Conservation (phyloP, 2,329 filamentous ascomycete species). For the Botrytis sinoallii region DNA sequence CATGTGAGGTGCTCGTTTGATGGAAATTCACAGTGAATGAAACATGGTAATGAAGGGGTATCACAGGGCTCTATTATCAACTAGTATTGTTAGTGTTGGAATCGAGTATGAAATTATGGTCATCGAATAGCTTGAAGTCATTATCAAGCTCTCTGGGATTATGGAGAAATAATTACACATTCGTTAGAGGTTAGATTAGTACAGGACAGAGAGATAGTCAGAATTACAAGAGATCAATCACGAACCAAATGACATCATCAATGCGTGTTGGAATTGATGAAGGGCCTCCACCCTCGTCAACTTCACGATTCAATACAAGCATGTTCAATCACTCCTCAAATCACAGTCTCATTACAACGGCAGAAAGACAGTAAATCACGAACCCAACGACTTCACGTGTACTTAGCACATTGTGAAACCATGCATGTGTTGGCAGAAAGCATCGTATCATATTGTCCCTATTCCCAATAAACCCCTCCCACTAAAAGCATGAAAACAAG, state of each 20-base stretch:
- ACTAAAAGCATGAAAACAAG: slow-evolving; percentile 9
- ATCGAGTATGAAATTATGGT: neutral
- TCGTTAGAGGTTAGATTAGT: neutral
- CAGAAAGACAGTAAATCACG: slow-evolving; percentile 4
- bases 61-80: neutral
- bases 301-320: neutral
- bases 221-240: neutral
- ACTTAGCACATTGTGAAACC: neutral
- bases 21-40: neutral
- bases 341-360: neutral
- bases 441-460: slow-evolving; percentile 29
- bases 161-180: neutral
- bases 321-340: neutral
- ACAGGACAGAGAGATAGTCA: neutral
- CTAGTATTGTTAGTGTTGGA: neutral
- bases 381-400: slow-evolving; percentile 15
- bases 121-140: slow-evolving; percentile 3
- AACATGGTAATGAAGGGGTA: neutral
- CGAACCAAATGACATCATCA: neutral
- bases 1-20: neutral
- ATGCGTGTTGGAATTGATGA: neutral
- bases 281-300: neutral
- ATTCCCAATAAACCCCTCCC: slow-evolving; percentile 23
- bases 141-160: neutral
- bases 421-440: slow-evolving; percentile 28